Conservation (phyloP, 2,329 filamentous ascomycete genomes). For the Coniochaeta sp. region DNA sequence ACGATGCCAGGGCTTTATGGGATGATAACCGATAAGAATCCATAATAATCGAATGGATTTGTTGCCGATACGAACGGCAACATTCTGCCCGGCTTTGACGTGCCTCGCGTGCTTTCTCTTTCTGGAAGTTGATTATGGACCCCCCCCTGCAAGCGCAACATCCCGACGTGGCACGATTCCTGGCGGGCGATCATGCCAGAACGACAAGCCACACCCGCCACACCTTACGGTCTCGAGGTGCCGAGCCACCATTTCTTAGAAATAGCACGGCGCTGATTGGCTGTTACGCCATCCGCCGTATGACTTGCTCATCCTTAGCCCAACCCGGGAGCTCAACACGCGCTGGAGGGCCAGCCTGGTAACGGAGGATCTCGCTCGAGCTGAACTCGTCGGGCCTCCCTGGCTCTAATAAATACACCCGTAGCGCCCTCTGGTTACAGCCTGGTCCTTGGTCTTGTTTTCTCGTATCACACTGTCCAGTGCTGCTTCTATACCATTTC, state of each 20-base stretch:
- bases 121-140: not conserved
- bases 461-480: slow-evolving; percentile 1
- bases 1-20: not conserved
- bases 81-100: not conserved
- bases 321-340: too few species aligned
- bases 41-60: not conserved
- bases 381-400: not conserved
- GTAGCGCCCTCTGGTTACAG: not conserved
- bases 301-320: not conserved
- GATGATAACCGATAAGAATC: not conserved
- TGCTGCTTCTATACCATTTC: not conserved
- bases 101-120: not conserved
- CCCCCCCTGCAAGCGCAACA: not conserved
- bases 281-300: not conserved
- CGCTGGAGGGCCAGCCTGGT: not conserved
- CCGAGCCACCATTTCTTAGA: slow-evolving; percentile 8
- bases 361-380: not conserved
- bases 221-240: slow-evolving; percentile 6
- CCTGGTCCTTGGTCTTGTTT: not conserved
- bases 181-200: slow-evolving; percentile 16
- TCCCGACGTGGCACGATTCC: slow-evolving; percentile 2
- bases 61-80: not conserved
- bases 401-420: not conserved
- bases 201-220: slow-evolving; percentile 17
- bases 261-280: slow-evolving; percentile 15